Percentiles rank a stretch among this genome's conserved stretches.
These are phyloP conservation scores for Phaeotremella fagi DNA, from an alignment of 768 basidiomycete species.

Conservation along the genomic window DNA sequence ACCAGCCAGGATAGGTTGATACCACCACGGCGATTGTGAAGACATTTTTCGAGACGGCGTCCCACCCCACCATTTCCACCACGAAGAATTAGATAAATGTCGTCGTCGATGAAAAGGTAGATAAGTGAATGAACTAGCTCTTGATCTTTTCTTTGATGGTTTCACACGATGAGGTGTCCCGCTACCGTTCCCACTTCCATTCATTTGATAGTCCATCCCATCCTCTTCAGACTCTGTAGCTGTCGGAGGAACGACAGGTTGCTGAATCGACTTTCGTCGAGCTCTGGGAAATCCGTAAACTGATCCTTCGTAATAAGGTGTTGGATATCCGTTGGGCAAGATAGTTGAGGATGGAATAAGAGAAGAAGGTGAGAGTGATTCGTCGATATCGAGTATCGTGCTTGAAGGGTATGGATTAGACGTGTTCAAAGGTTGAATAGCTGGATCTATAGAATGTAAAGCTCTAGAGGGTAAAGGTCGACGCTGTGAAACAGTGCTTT, in stretches of 20 bases:
- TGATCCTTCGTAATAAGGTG: neutral
- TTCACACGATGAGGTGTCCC: conserved; percentile 4
- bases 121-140: conserved; percentile 25
- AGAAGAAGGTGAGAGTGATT: neutral
- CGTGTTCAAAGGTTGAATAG: neutral
- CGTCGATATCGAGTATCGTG: neutral
- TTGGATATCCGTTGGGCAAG: neutral
- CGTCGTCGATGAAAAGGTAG: conserved; percentile 30
- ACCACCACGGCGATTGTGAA: neutral
- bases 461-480: neutral
- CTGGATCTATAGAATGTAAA: neutral
- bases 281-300: neutral
- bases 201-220: neutral
- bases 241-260: neutral
- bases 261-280: neutral
- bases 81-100: conserved; percentile 13
- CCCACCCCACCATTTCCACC: conserved; percentile 14
- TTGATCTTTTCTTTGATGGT: conserved; percentile 14
- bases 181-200: neutral
- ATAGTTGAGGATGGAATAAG: neutral
- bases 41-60: neutral
- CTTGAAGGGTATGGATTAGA: neutral
- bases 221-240: neutral
- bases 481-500: conserved; percentile 1
- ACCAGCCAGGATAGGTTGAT: neutral